phyloP scores from a whole-genome alignment of 2,329 filamentous ascomycete species.

The Fusarium multiceps region DNA sequence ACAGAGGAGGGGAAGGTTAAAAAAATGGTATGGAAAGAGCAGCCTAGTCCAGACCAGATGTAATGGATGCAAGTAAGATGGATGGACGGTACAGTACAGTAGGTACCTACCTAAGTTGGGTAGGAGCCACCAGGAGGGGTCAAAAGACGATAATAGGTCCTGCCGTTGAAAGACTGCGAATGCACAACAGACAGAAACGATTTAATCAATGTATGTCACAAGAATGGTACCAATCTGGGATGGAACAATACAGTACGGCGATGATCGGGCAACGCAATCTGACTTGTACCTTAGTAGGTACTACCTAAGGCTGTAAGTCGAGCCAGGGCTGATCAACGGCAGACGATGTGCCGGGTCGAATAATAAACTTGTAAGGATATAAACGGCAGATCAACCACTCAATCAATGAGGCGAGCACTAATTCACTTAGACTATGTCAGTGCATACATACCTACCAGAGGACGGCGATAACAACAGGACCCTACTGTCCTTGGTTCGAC shows the following conservation, averaged over 20 bases:
- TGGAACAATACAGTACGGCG: constrained; percentile 25
- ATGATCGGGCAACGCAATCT: constrained; percentile 12
- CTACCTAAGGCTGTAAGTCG: not conserved
- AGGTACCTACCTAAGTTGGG: constrained; percentile 3
- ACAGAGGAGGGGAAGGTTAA: constrained; percentile 12
- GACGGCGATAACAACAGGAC: constrained; percentile 13
- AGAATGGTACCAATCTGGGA: constrained; percentile 30
- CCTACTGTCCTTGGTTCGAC: constrained; percentile 24
- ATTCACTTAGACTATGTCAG: not conserved
- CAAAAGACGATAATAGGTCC: constrained; percentile 28
- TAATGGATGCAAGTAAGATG: constrained; percentile 37
- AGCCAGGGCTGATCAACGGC: constrained; percentile 9
- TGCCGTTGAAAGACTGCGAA: constrained; percentile 12
- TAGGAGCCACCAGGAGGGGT: constrained; percentile 15
- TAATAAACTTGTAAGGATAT: constrained; percentile 6
- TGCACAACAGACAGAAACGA: constrained; percentile 17
- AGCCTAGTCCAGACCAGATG: constrained; percentile 5
- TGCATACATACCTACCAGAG: not conserved
- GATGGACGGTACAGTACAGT: constrained; percentile 17
- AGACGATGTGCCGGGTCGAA: constrained; percentile 25
- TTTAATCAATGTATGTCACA: constrained; percentile 15
- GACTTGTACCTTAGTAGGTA: not conserved
- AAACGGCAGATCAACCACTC: constrained; percentile 22
- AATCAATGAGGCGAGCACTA: constrained; percentile 26
- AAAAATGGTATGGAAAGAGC: constrained; percentile 1